Conservation (phyloP, 2,329 filamentous ascomycete species). For the Talaromyces marneffei region DNA sequence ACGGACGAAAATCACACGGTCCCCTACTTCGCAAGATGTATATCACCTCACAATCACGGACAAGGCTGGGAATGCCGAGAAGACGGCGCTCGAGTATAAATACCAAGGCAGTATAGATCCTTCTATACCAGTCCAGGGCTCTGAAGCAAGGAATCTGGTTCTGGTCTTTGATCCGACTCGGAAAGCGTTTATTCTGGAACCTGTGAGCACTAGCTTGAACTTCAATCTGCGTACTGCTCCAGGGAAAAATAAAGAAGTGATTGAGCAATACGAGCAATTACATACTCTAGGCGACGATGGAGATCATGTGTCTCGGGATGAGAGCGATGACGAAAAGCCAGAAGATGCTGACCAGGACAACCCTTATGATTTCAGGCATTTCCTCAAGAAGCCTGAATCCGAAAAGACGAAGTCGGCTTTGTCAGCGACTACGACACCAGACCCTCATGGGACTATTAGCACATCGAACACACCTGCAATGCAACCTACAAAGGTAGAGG, state of each 20-base stretch:
- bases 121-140: constrained; percentile 22
- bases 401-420: constrained; percentile 28
- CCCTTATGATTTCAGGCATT: constrained; percentile 47
- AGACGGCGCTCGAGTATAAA: constrained; percentile 33
- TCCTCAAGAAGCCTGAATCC: constrained; percentile 38
- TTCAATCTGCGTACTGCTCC: constrained; percentile 76
- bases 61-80: constrained; percentile 35
- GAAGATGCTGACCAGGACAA: constrained; percentile 38
- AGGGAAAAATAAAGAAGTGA: constrained; percentile 60
- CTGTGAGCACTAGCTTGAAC: constrained; percentile 72
- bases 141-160: constrained; percentile 35
- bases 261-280: constrained; percentile 63
- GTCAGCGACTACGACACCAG: constrained; percentile 30
- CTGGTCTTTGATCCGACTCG: constrained; percentile 70
- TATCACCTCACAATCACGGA: constrained; percentile 40
- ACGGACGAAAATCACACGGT: constrained; percentile 33
- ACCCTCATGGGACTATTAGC: constrained; percentile 28
- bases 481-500: constrained; percentile 24
- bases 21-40: constrained; percentile 29
- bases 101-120: constrained; percentile 40
- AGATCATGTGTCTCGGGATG: constrained; percentile 15
- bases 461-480: constrained; percentile 32
- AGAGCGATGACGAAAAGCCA: constrained; percentile 36
- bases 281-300: constrained; percentile 36
- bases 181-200: constrained; percentile 75